phyloP scores from a whole-genome alignment of 31 red algal species.

The Odonthalia washingtoniensis region DNA sequence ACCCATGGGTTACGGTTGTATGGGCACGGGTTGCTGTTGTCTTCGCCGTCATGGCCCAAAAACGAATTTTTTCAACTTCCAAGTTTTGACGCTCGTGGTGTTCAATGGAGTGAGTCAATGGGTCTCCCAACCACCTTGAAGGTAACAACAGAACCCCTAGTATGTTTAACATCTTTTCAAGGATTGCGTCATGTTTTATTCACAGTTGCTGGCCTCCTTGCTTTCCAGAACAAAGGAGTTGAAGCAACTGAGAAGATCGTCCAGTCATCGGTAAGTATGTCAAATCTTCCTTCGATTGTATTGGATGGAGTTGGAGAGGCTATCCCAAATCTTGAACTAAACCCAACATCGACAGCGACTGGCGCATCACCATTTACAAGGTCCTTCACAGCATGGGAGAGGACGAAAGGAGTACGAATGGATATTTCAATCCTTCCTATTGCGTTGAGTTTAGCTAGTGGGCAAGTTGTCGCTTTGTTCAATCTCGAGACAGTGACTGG shows the following conservation, averaged over 20 bases:
- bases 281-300: background rate
- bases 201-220: constrained; percentile 67
- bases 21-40: constrained; percentile 60
- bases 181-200: constrained; percentile 81
- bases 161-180: constrained; percentile 71
- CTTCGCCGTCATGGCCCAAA: constrained; percentile 55
- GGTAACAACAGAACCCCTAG: constrained; percentile 65
- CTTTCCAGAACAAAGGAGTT: constrained; percentile 63
- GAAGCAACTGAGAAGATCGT: background rate
- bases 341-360: background rate
- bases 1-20: constrained; percentile 65
- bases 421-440: constrained; percentile 72
- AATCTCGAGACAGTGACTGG: too few relatives aligned
- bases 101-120: constrained; percentile 63
- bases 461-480: constrained; percentile 67
- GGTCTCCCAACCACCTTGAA: constrained; percentile 72
- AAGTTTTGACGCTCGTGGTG: too few relatives aligned
- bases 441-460: constrained; percentile 71
- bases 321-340: background rate
- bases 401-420: constrained; percentile 84
- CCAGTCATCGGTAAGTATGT: background rate
- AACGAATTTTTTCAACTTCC: constrained; percentile 64
- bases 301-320: background rate
- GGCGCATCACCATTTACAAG: too few relatives aligned
- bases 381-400: constrained; percentile 83